Evolutionary conservation across 2,329 filamentous ascomycete species (phyloP), one percentile per base, ranked within the genome.

Genomic region (Zymoseptoria crescenta): DNA sequence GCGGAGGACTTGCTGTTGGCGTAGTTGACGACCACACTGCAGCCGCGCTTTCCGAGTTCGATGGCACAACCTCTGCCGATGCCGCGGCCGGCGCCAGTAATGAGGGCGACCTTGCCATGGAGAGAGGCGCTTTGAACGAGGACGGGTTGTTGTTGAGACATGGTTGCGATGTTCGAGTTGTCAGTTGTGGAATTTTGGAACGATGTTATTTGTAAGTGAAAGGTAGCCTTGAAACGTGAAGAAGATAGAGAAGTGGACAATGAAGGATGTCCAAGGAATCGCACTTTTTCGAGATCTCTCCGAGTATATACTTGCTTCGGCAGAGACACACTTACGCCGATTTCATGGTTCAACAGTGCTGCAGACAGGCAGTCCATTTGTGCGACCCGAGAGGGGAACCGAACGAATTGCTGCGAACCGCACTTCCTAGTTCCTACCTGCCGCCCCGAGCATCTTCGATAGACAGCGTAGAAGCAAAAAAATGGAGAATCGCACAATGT

Each of bases 51-150:
- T 70, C 81, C 85, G 49, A 88, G 83, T 74, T 87, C 85, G 56
- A 87, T 78, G 63, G 86, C 85, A 56, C 86, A 86, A 56, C 84
- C 84, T 56, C 78, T 76, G 48, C 86, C 86, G 67, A 88, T 88
- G 58, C 86, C 86, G 41, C 85, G 84, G 56, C 84, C 83, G 57
- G 82, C 76, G 49, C 83, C 86, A 16, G 86, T 88, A 72, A 88
- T 78, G 63, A 88, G 78, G 59, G 84, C 74, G 75, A 81, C 78
- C 67, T 80, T 78, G 70, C 75, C 76, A 66, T 80, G 76, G 54
- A 81, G 77, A 56, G 76, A 79, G 63, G 78, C 78, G 56, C 77
- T 77, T 58, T 76, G 75, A 56, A 81, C 75, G 64, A 70, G 66
- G 56, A 74, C 72, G 41, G 69, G 69, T 57, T 65, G 59, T 53